These are phyloP conservation scores for Cytauxzoon felis DNA, from an alignment of 169 alveolate species.

Conservation along the genomic window DNA sequence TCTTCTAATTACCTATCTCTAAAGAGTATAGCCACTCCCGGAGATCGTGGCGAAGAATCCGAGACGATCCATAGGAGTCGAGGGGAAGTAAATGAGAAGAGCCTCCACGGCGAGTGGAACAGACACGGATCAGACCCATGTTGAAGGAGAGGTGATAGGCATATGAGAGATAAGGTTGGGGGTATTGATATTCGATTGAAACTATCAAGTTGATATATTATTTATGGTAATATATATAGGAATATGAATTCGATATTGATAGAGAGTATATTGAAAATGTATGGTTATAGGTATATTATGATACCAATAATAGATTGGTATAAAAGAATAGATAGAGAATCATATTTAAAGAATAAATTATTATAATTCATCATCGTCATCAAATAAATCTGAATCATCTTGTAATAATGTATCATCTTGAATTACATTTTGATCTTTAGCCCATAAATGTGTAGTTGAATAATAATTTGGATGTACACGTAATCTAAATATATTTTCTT, in stretches of 20 bases:
- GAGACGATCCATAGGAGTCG: too few species aligned
- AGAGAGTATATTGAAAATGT: background rate
- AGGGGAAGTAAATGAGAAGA: too few species aligned
- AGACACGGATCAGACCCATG: too few species aligned
- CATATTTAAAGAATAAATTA: background rate
- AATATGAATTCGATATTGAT: background rate
- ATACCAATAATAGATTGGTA: background rate
- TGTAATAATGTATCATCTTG: background rate
- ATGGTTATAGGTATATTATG: background rate
- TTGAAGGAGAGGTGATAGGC: too few species aligned
- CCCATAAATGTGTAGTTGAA: constrained; percentile 56
- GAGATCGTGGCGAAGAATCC: too few species aligned
- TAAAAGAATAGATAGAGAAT: background rate
- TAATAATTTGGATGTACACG: constrained; percentile 74
- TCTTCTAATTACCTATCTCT: too few species aligned
- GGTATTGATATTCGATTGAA: too few species aligned
- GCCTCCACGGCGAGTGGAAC: too few species aligned
- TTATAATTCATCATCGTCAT: background rate
- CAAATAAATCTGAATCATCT: background rate
- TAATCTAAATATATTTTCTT: constrained; percentile 52
- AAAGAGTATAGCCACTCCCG: too few species aligned
- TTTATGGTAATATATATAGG: too few species aligned
- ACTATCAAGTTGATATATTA: too few species aligned
- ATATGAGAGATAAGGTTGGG: too few species aligned
- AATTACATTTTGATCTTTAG: constrained; percentile 5